Base-by-base conservation (phyloP, 441 rosid species). In the Sinapis alba region DNA sequence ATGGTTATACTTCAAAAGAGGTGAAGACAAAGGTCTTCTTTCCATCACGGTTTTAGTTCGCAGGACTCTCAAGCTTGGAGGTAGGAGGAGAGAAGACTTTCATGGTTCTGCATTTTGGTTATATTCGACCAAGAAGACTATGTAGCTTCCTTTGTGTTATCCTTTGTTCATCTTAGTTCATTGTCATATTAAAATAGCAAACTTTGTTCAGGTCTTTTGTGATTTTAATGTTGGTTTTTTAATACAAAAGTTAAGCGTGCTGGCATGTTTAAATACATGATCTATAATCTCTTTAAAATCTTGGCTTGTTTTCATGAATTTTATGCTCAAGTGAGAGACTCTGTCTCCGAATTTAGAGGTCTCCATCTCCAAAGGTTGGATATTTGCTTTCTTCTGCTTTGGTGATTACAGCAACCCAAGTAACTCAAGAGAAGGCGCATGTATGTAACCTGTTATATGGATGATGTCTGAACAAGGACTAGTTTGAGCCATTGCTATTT, bases 1-100 rank as follows among this genome's bases (percentile, higher is more conserved):
- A 85, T 95, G 90, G 15, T 91, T 51, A 86, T 83, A 70, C 86
- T 90, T 30, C 89, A 80, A 73, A 89, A 84, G 87, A 90, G 73
- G 79, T 92, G 79, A 87, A 51, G 65, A 30, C 4, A 36, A 11
- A 12, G 16, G 19, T 6, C 1, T 43, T 21, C 0, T 54, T 21
- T 54, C 28, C 16, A 11, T 54, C 6, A 54, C 1, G 32, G 32
- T 26, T 56, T 56, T 56, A 24, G 3, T 21, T 5, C 30, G 61
- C 30, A 27, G 60, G 28, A 11, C 8, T 67, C 28, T 60, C 11
- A 74, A 60, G 62, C 45, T 68, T 61, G 8, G 30, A 5, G 26
- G 16, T 50, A 61, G 62, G 13, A 43, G 58, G 58, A 53, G 43
- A 51, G 58, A 68, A 51, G 19, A 28, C 47, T 57, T 34, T 47